Percentiles rank a stretch among this genome's conserved stretches.
Conservation (phyloP, 768 basidiomycete species). For the Glaciozyma antarctica region DNA sequence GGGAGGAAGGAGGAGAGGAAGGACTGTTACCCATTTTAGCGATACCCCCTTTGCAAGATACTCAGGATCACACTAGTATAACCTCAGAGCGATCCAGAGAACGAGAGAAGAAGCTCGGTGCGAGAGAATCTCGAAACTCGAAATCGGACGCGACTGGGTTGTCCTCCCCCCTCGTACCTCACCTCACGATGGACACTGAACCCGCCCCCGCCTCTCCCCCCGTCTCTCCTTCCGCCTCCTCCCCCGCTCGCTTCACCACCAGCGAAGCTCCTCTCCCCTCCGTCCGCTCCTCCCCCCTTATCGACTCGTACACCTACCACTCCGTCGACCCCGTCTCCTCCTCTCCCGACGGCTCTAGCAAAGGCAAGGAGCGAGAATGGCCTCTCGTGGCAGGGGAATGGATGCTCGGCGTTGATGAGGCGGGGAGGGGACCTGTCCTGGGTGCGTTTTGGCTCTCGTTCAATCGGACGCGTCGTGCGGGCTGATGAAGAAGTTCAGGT, state of each 20-base stretch:
- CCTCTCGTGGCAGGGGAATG: constrained; percentile 30
- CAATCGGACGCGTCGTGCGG: neutral
- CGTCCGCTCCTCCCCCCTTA: constrained; percentile 22
- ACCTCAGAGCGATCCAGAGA: no score
- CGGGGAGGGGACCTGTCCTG: constrained; percentile 87
- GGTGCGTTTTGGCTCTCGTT: constrained; percentile 43
- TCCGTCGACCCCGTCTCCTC: constrained; percentile 22
- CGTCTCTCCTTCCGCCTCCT: no score
- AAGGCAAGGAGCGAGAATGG: neutral
- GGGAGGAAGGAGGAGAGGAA: neutral
- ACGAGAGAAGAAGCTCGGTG: no score
- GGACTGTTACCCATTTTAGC: neutral
- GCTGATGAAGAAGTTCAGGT: constrained; percentile 32
- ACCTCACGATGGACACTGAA: neutral
- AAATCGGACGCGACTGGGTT: neutral
- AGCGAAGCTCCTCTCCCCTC: constrained; percentile 12
- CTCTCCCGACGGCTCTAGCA: neutral
- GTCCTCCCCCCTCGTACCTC: no score
- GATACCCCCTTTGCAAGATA: neutral
- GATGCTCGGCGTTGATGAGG: constrained; percentile 97
- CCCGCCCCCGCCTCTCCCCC: no score
- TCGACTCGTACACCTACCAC: constrained; percentile 36
- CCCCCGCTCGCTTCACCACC: neutral
- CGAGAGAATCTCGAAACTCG: no score
- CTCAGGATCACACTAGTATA: no score